Evolutionary conservation across 352 stramenopile species (phyloP).

Genomic region (Phytophthora pistaciae): DNA sequence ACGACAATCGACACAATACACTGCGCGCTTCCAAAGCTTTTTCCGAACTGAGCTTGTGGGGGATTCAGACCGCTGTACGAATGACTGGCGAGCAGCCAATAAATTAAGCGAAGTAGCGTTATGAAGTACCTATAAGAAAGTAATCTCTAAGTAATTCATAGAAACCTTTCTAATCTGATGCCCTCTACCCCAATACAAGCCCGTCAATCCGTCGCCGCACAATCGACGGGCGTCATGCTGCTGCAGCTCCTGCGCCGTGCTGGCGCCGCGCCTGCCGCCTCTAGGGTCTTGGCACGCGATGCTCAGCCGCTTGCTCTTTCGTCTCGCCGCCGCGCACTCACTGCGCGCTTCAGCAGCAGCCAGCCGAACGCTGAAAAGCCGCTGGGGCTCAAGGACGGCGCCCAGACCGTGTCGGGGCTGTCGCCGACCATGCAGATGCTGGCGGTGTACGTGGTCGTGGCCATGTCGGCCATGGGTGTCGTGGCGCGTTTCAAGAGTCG

Average conservation of each 20-base stretch:
- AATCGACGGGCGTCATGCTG: slow-evolving; percentile 17
- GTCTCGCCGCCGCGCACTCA: neutral
- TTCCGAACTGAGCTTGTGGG: slow-evolving; percentile 27
- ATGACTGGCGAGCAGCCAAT: slow-evolving; percentile 36
- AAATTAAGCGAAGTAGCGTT: neutral
- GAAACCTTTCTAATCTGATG: neutral
- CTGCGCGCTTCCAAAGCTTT: neutral
- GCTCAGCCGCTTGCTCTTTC: neutral
- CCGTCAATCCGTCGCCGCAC: slow-evolving; percentile 18
- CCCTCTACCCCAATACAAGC: slow-evolving; percentile 11
- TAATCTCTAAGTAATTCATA: slow-evolving; percentile 1
- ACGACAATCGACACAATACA: slow-evolving; percentile 3
- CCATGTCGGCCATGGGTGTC: slow-evolving; percentile 57
- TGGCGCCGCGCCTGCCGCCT: slow-evolving; percentile 11
- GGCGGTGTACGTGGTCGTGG: slow-evolving; percentile 62
- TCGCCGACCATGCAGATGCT: slow-evolving; percentile 69
- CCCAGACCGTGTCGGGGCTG: slow-evolving; percentile 31
- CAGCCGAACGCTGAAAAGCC: slow-evolving; percentile 28
- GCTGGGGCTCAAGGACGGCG: slow-evolving; percentile 58
- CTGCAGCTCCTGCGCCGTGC: slow-evolving; percentile 24
- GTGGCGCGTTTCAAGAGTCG: slow-evolving; percentile 74
- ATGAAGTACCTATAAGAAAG: slow-evolving; percentile 10
- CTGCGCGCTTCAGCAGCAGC: slow-evolving; percentile 21
- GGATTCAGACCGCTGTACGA: neutral
- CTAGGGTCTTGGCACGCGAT: neutral